Evolutionary conservation across 768 basidiomycete genomes (phyloP).

Genomic region (Xerocomellus amylosporus): DNA sequence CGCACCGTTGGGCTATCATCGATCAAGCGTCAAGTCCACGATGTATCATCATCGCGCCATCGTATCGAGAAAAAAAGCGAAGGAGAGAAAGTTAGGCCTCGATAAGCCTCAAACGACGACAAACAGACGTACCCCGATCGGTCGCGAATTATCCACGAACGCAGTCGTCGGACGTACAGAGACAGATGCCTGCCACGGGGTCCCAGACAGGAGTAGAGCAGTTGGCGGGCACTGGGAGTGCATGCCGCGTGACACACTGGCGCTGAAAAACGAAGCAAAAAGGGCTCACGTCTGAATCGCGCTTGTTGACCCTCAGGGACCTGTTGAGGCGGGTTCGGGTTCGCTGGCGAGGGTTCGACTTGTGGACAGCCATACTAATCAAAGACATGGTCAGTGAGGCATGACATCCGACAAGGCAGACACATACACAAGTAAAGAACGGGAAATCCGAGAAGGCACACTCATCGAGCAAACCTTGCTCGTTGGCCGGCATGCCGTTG

Average conservation of each 20-base stretch:
- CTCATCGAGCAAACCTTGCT: not conserved
- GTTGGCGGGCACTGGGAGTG: constrained; percentile 53
- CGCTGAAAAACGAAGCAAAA: constrained; percentile 1
- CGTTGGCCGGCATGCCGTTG: not conserved
- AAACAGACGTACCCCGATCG: constrained; percentile 53
- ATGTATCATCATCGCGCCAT: no score
- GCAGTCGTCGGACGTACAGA: constrained; percentile 50
- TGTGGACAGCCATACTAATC: constrained; percentile 45
- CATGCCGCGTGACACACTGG: not conserved
- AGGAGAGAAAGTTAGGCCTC: not conserved
- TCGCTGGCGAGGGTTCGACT: constrained; percentile 46
- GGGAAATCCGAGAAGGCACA: not conserved
- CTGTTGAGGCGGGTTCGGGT: constrained; percentile 68
- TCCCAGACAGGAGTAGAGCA: constrained; percentile 84
- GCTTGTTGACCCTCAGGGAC: constrained; percentile 35
- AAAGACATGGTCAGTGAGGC: not conserved
- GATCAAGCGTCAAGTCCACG: constrained; percentile 7
- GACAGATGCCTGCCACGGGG: constrained; percentile 61
- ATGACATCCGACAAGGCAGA: not conserved
- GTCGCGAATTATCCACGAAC: constrained; percentile 60
- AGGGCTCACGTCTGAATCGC: constrained; percentile 54
- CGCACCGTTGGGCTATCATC: constrained; percentile 57
- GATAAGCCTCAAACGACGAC: no score
- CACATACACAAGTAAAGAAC: not conserved
- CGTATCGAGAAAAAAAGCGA: not conserved